These are phyloP conservation scores for Aureobasidium sp. DNA, from an alignment of 2,329 filamentous ascomycete genomes.

Conservation along the genomic window DNA sequence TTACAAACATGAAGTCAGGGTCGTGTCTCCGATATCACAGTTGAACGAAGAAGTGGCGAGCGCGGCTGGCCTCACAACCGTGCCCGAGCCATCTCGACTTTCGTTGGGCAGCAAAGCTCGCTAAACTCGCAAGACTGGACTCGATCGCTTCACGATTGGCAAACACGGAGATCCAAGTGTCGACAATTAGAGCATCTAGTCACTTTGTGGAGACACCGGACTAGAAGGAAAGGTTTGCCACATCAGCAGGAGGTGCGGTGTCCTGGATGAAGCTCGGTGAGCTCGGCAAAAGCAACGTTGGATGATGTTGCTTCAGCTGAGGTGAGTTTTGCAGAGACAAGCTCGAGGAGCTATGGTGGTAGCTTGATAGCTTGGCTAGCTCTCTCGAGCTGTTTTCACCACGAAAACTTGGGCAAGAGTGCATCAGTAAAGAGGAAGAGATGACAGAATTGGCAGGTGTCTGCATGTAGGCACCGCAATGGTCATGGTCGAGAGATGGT, in stretches of 20 bases:
- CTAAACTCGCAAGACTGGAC: not conserved
- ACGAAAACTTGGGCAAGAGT: not conserved
- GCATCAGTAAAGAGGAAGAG: not conserved
- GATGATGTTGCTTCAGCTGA: not conserved
- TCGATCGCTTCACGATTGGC: not conserved
- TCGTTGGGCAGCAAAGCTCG: conserved; percentile 13
- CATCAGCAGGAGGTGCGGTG: not conserved
- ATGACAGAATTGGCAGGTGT: too few relatives aligned
- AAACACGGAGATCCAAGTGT: not conserved
- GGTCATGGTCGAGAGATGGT: not conserved
- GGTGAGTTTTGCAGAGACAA: not conserved
- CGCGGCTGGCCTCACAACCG: not conserved
- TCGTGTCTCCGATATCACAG: not conserved
- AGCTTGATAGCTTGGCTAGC: not conserved
- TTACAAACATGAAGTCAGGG: not conserved
- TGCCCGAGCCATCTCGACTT: conserved; percentile 1
- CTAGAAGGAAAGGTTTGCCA: not conserved
- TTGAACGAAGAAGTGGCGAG: not conserved
- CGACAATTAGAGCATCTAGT: not conserved
- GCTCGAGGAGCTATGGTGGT: not conserved
- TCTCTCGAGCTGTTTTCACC: not conserved
- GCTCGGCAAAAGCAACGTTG: not conserved
- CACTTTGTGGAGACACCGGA: not conserved
- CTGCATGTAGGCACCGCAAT: not conserved
- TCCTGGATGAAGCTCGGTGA: conserved; percentile 11